Conservation (phyloP, 2,329 filamentous ascomycete genomes). For the Zasmidium citrigriseum region DNA sequence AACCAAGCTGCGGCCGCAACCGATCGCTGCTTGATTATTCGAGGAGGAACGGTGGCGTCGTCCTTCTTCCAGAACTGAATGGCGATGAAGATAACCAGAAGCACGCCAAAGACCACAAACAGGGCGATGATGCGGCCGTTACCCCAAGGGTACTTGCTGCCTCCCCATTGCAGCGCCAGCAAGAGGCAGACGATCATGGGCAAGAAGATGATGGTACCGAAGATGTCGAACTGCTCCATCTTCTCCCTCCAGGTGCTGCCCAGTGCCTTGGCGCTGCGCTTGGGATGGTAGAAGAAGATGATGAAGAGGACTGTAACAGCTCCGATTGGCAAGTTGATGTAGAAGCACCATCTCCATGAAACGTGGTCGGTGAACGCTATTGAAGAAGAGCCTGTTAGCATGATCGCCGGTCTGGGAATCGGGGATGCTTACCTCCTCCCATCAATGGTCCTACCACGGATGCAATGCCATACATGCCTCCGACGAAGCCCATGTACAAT, state of each 20-base stretch:
- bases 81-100: conserved; percentile 46
- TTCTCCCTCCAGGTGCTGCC: conserved; percentile 36
- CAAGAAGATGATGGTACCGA: conserved; percentile 49
- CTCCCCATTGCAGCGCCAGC: conserved; percentile 54
- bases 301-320: conserved; percentile 42
- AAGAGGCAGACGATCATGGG: conserved; percentile 51
- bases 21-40: conserved; percentile 39
- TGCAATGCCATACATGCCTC: conserved; percentile 52
- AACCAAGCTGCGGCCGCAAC: conserved; percentile 32
- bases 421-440: conserved; percentile 28
- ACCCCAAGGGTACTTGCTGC: conserved; percentile 49
- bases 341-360: conserved; percentile 35
- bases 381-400: not conserved
- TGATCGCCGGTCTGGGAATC: not conserved
- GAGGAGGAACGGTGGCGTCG: conserved; percentile 46
- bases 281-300: conserved; percentile 37
- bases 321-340: conserved; percentile 57
- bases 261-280: conserved; percentile 36
- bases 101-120: conserved; percentile 44
- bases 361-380: conserved; percentile 37
- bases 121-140: conserved; percentile 47
- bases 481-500: conserved; percentile 51
- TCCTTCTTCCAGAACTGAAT: conserved; percentile 46
- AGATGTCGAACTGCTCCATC: conserved; percentile 49
- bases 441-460: conserved; percentile 50